Percentiles rank a stretch among this genome's conserved stretches.
Evolutionary conservation across 2,329 filamentous ascomycete genomes (phyloP).

Genomic region (Zymoseptoria ardabiliae): DNA sequence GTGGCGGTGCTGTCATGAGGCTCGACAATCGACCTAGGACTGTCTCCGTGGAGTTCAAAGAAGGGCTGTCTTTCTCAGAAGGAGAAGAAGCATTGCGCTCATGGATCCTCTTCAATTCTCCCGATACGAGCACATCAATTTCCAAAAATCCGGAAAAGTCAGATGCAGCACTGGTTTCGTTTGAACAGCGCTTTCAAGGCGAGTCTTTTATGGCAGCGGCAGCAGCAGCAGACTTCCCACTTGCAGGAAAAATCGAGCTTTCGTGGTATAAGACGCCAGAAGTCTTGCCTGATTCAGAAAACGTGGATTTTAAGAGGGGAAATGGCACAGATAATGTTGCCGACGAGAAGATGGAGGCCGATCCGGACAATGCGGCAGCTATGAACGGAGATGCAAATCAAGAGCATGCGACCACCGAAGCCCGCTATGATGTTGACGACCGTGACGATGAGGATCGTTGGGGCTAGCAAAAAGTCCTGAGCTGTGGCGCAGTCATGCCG

Average conservation of each 20-base stretch:
- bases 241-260: constrained; percentile 58
- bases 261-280: constrained; percentile 44
- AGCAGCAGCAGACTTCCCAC: constrained; percentile 43
- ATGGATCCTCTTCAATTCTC: constrained; percentile 45
- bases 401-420: neutral
- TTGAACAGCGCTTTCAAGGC: constrained; percentile 50
- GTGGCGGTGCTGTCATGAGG: constrained; percentile 50
- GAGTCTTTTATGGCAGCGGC: constrained; percentile 44
- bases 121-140: constrained; percentile 32
- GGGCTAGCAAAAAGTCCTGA: neutral
- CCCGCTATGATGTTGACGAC: neutral
- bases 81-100: constrained; percentile 65
- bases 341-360: constrained; percentile 3
- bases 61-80: constrained; percentile 52
- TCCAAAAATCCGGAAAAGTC: constrained; percentile 32
- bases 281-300: neutral
- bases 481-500: neutral
- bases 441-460: neutral
- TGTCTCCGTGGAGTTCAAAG: constrained; percentile 48
- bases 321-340: constrained; percentile 1
- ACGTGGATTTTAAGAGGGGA: neutral
- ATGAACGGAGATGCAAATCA: neutral
- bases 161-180: constrained; percentile 35
- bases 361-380: neutral
- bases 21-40: constrained; percentile 70